phyloP scores from a whole-genome alignment of 108 stramenopile species.

The Chaetoceros muelleri region DNA sequence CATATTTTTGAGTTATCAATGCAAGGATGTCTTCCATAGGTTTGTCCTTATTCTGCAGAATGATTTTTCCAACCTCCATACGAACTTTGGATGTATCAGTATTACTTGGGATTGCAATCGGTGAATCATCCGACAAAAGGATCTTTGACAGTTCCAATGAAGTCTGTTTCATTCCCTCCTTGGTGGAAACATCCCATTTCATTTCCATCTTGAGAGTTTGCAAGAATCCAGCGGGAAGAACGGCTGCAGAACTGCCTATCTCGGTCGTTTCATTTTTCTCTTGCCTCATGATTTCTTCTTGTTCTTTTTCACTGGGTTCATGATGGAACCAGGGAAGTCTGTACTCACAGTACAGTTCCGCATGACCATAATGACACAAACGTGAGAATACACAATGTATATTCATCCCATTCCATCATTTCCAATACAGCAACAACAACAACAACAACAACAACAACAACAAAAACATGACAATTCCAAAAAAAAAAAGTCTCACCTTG shows the following conservation, averaged over 20 bases:
- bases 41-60: slow-evolving; percentile 28
- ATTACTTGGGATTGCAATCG: background rate
- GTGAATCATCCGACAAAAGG: background rate
- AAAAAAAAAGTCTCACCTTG: too few species aligned
- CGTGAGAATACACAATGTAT: background rate
- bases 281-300: slow-evolving; percentile 44
- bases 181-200: slow-evolving; percentile 23
- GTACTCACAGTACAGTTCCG: too few species aligned
- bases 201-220: slow-evolving; percentile 23
- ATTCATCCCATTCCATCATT: background rate
- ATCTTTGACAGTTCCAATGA: background rate
- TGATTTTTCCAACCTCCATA: slow-evolving; percentile 34
- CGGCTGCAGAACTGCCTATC: slow-evolving; percentile 9
- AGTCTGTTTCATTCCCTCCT: slow-evolving; percentile 14
- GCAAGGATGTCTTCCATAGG: slow-evolving; percentile 33
- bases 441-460: too few species aligned
- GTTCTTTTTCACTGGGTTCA: slow-evolving; percentile 52
- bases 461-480: too few species aligned
- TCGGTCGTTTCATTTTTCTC: slow-evolving; percentile 19
- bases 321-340: too few species aligned
- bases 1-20: slow-evolving; percentile 45
- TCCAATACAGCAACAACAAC: too few species aligned
- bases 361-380: too few species aligned
- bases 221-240: slow-evolving; percentile 14
- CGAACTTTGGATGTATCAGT: slow-evolving; percentile 21